These are phyloP conservation scores for Dryadomyces quercivorus DNA, from an alignment of 2,329 filamentous ascomycete species.

Conservation along the genomic window DNA sequence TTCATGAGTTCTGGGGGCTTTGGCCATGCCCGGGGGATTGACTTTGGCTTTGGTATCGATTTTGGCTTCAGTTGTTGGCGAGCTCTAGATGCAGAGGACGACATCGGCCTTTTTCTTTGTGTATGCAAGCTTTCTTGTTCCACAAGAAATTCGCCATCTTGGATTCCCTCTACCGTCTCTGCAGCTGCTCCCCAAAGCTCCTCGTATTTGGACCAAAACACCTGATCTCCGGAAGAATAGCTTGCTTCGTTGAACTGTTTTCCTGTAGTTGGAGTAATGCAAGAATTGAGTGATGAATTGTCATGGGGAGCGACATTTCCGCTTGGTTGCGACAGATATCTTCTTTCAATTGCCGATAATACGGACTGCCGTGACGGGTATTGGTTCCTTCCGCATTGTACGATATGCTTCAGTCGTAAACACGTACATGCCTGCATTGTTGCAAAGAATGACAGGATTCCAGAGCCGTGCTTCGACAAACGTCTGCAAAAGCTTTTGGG, in stretches of 20 bases:
- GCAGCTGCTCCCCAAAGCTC: slow-evolving; percentile 7
- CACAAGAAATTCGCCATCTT: too few species aligned
- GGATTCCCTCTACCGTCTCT: neutral
- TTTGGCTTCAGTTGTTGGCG: neutral
- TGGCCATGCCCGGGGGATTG: neutral
- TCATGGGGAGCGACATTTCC: neutral
- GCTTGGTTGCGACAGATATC: neutral
- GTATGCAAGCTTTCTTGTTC: too few species aligned
- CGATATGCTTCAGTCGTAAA: slow-evolving; percentile 5
- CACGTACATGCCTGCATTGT: slow-evolving; percentile 9
- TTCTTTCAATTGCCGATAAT: neutral
- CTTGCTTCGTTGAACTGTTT: neutral
- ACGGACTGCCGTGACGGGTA: neutral
- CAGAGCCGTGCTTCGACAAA: neutral
- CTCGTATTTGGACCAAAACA: slow-evolving; percentile 4
- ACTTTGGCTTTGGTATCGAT: neutral
- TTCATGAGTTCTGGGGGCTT: neutral
- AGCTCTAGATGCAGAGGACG: too few species aligned
- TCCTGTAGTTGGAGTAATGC: neutral
- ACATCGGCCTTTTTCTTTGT: neutral
- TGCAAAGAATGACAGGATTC: too few species aligned
- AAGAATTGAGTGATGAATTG: neutral
- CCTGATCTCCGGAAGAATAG: neutral
- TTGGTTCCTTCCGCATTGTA: slow-evolving; percentile 3
- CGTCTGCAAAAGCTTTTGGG: too few species aligned